Conservation (phyloP, 2,329 filamentous ascomycete species). For the Clonostachys chloroleuca region DNA sequence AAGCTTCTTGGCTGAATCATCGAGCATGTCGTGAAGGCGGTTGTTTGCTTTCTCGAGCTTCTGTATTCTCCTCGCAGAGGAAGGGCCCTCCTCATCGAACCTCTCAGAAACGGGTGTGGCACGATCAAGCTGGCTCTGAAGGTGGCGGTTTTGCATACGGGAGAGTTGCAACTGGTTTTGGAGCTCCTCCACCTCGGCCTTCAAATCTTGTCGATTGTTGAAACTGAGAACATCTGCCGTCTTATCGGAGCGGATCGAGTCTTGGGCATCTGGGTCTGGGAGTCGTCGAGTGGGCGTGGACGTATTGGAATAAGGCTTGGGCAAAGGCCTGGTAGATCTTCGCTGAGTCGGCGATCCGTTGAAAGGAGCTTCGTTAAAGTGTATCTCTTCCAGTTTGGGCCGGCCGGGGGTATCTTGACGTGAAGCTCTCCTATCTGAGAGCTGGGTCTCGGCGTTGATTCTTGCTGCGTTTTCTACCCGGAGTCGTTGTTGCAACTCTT, state of each 20-base stretch:
- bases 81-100: constrained; percentile 70
- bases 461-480: constrained; percentile 79
- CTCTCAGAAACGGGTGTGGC: constrained; percentile 57
- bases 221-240: constrained; percentile 78
- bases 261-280: constrained; percentile 57
- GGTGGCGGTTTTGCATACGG: constrained; percentile 91
- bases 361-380: constrained; percentile 72
- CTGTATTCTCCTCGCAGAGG: constrained; percentile 72
- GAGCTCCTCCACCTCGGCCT: constrained; percentile 83
- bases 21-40: constrained; percentile 87
- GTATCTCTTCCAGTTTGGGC: constrained; percentile 80
- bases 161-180: constrained; percentile 92
- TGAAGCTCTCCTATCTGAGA: constrained; percentile 71
- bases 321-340: constrained; percentile 48
- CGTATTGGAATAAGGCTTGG: constrained; percentile 63
- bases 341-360: constrained; percentile 72
- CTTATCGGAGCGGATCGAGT: constrained; percentile 79
- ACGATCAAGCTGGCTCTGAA: constrained; percentile 81
- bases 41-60: constrained; percentile 91
- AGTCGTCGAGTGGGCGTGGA: constrained; percentile 75
- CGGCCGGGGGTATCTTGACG: constrained; percentile 68
- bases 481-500: constrained; percentile 83
- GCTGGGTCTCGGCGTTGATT: constrained; percentile 75
- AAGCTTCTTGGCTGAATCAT: constrained; percentile 90
- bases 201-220: constrained; percentile 87